Conservation (phyloP, 108 stramenopile species). For the Cyclotella distinguenda region DNA sequence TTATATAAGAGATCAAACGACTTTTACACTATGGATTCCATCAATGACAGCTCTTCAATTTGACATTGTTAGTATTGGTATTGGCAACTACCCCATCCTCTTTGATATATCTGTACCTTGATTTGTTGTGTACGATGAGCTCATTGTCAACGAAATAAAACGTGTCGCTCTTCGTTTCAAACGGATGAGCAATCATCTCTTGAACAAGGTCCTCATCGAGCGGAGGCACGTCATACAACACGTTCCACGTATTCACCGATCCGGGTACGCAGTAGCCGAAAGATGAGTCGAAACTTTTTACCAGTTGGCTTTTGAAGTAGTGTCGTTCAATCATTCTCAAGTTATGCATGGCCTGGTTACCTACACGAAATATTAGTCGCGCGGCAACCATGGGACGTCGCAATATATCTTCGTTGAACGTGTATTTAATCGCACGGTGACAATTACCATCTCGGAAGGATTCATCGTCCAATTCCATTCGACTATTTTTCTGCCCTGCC, state of each 20-base stretch:
- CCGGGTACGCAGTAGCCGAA: slow-evolving; percentile 83
- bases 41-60: no score
- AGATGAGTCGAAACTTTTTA: slow-evolving; percentile 55
- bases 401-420: slow-evolving; percentile 73
- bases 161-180: slow-evolving; percentile 60
- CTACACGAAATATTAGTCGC: slow-evolving; percentile 67
- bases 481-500: slow-evolving; percentile 37
- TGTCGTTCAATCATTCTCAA: slow-evolving; percentile 86
- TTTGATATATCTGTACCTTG: slow-evolving; percentile 59
- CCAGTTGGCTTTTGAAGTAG: slow-evolving; percentile 68
- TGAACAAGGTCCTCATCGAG: slow-evolving; percentile 64
- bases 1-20: no score
- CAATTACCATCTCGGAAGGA: slow-evolving; percentile 50
- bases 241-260: slow-evolving; percentile 76
- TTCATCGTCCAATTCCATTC: slow-evolving; percentile 48
- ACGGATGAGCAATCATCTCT: slow-evolving; percentile 73
- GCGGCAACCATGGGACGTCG: slow-evolving; percentile 58
- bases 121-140: slow-evolving; percentile 80
- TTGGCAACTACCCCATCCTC: background rate
- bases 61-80: no score
- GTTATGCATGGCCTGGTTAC: slow-evolving; percentile 50
- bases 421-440: slow-evolving; percentile 73
- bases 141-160: slow-evolving; percentile 79
- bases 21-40: no score
- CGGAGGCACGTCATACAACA: slow-evolving; percentile 71